Percentiles rank a stretch among this genome's conserved stretches.
These are phyloP conservation scores for Populus simonii DNA, from an alignment of 345 rosid genomes.

Conservation along the genomic window DNA sequence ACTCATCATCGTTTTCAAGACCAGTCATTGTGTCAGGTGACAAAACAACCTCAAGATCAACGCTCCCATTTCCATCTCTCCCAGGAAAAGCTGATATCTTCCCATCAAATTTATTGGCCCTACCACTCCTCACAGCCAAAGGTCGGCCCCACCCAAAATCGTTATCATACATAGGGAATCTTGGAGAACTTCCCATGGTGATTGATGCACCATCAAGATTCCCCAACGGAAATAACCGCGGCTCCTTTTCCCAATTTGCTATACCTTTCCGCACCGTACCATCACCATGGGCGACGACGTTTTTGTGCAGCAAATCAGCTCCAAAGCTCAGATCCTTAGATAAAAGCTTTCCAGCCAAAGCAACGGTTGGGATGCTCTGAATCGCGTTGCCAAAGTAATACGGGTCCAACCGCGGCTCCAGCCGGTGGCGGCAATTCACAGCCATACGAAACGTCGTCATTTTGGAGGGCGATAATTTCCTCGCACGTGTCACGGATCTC, in stretches of 20 bases:
- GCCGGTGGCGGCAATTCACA: constrained; percentile 85
- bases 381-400: constrained; percentile 92
- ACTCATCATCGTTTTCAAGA: constrained; percentile 62
- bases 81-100: constrained; percentile 92
- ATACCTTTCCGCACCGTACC: constrained; percentile 64
- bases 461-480: constrained; percentile 52
- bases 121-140: constrained; percentile 83
- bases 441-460: constrained; percentile 92
- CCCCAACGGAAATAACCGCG: constrained; percentile 85
- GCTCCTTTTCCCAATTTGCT: constrained; percentile 69
- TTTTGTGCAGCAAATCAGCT: constrained; percentile 60
- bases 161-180: constrained; percentile 93
- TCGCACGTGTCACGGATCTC: constrained; percentile 81
- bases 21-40: constrained; percentile 68
- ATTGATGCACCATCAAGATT: constrained; percentile 93
- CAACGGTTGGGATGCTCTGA: constrained; percentile 83
- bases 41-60: constrained; percentile 87
- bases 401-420: constrained; percentile 63
- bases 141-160: constrained; percentile 98
- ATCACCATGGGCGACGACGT: constrained; percentile 73
- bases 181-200: constrained; percentile 96
- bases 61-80: constrained; percentile 70
- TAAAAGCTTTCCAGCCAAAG: constrained; percentile 52
- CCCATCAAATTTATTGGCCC: constrained; percentile 93
- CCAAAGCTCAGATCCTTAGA: constrained; percentile 58